Conservation (phyloP, 208 protist genomes). For the Crithidia acanthocephali region DNA sequence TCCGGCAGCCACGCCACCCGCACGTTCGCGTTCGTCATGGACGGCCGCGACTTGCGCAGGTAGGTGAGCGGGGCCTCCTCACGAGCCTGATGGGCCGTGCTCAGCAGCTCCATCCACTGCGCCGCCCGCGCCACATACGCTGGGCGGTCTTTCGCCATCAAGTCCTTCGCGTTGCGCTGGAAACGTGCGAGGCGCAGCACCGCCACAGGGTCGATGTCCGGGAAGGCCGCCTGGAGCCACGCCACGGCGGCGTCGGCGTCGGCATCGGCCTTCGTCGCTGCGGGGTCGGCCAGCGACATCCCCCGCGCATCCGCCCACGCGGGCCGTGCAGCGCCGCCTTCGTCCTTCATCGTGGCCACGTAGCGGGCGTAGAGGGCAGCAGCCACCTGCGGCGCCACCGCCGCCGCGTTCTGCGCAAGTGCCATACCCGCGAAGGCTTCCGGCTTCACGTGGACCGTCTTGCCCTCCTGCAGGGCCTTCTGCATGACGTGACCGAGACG, state of each 20-base stretch:
- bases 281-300: constrained; percentile 26
- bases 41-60: constrained; percentile 78
- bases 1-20: constrained; percentile 80
- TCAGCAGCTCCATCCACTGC: constrained; percentile 82
- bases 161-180: constrained; percentile 47
- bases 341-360: constrained; percentile 28
- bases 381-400: constrained; percentile 77
- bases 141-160: constrained; percentile 75
- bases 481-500: constrained; percentile 79
- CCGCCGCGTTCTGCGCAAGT: constrained; percentile 54
- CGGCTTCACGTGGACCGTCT: constrained; percentile 45
- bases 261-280: constrained; percentile 6
- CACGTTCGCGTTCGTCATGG: constrained; percentile 74
- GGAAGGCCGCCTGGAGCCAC: constrained; percentile 66
- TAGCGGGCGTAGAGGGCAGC: constrained; percentile 64
- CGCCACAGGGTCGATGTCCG: constrained; percentile 67
- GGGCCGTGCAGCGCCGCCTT: background rate
- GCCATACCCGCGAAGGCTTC: constrained; percentile 47
- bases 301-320: constrained; percentile 24
- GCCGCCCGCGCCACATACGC: constrained; percentile 70
- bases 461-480: constrained; percentile 74
- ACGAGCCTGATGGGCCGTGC: constrained; percentile 42
- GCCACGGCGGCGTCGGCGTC: constrained; percentile 37
- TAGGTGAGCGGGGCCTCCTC: constrained; percentile 85
- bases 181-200: constrained; percentile 85